A percentile compares a stretch with the other conserved stretches of the same genome.
phyloP scores from a whole-genome alignment of 2,329 filamentous ascomycete species.

The Pseudogymnoascus destructans region DNA sequence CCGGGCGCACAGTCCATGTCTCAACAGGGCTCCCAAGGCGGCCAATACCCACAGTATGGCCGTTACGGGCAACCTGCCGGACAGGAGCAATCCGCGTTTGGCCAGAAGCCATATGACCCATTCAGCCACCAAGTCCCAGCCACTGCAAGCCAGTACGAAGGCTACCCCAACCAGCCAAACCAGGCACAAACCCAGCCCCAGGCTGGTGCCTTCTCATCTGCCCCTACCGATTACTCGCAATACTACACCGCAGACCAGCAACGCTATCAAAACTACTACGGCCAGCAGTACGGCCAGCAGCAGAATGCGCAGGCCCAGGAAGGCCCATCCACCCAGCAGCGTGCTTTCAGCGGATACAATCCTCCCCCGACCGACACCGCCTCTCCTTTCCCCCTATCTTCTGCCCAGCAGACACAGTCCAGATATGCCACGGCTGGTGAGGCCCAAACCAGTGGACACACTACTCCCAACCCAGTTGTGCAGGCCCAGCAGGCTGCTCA shows the following conservation, averaged over 20 bases:
- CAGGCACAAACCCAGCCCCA: slow-evolving; percentile 45
- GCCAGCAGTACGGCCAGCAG: slow-evolving; percentile 39
- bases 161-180: slow-evolving; percentile 43
- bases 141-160: slow-evolving; percentile 47
- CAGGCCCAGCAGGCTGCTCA: slow-evolving; percentile 39
- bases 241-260: slow-evolving; percentile 74
- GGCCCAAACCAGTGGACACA: slow-evolving; percentile 74
- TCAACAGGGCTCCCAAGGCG: slow-evolving; percentile 24
- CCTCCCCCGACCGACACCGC: slow-evolving; percentile 49
- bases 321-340: slow-evolving; percentile 55
- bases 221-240: slow-evolving; percentile 65
- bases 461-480: slow-evolving; percentile 70
- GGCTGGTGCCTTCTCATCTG: slow-evolving; percentile 57
- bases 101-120: slow-evolving; percentile 75
- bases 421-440: slow-evolving; percentile 51
- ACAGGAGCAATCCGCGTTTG: slow-evolving; percentile 45
- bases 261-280: slow-evolving; percentile 64
- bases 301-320: slow-evolving; percentile 54
- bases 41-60: slow-evolving; percentile 49
- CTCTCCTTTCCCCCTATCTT: slow-evolving; percentile 61
- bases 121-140: slow-evolving; percentile 63
- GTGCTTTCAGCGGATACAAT: slow-evolving; percentile 65
- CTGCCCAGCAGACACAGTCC: slow-evolving; percentile 46
- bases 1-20: slow-evolving; percentile 29
- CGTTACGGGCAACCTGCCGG: slow-evolving; percentile 53